These are phyloP conservation scores for Penicillium pancosmium DNA, from an alignment of 495 filamentous ascomycete species.

Conservation along the genomic window DNA sequence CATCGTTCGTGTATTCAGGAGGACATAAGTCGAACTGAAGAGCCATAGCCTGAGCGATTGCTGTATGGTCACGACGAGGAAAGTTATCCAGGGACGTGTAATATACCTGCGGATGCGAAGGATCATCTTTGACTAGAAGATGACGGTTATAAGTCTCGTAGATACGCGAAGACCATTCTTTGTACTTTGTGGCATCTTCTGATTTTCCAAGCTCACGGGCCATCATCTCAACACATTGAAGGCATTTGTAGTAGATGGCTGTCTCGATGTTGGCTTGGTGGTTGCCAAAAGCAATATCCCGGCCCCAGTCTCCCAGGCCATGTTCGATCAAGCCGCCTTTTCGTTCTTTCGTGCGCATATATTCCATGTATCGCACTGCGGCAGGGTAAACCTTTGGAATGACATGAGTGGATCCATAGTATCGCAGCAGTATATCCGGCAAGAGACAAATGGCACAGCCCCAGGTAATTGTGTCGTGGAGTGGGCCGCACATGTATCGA, in stretches of 20 bases:
- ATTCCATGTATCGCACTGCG: constrained; percentile 33
- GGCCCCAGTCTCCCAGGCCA: constrained; percentile 34
- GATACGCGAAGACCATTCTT: constrained; percentile 25
- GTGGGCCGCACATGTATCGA: constrained; percentile 36
- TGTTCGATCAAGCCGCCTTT: constrained; percentile 32
- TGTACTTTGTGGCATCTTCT: constrained; percentile 22
- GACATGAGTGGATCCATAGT: constrained; percentile 31
- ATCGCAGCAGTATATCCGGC: constrained; percentile 27
- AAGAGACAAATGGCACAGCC: constrained; percentile 32
- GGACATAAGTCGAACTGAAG: constrained; percentile 31
- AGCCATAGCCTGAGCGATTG: constrained; percentile 30
- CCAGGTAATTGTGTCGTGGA: constrained; percentile 37
- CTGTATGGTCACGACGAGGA: constrained; percentile 25
- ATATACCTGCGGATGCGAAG: constrained; percentile 19
- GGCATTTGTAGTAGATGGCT: constrained; percentile 34
- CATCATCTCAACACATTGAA: constrained; percentile 31
- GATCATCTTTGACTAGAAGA: constrained; percentile 27
- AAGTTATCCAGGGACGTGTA: constrained; percentile 32
- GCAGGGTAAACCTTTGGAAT: constrained; percentile 26
- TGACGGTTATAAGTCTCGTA: constrained; percentile 27
- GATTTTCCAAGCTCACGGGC: constrained; percentile 25
- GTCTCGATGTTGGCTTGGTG: constrained; percentile 37
- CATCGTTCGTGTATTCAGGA: constrained; percentile 18
- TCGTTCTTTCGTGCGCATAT: constrained; percentile 31
- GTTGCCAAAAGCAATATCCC: constrained; percentile 34